Base-by-base conservation (phyloP, 2,329 filamentous ascomycete species). In the Phoma sp. region DNA sequence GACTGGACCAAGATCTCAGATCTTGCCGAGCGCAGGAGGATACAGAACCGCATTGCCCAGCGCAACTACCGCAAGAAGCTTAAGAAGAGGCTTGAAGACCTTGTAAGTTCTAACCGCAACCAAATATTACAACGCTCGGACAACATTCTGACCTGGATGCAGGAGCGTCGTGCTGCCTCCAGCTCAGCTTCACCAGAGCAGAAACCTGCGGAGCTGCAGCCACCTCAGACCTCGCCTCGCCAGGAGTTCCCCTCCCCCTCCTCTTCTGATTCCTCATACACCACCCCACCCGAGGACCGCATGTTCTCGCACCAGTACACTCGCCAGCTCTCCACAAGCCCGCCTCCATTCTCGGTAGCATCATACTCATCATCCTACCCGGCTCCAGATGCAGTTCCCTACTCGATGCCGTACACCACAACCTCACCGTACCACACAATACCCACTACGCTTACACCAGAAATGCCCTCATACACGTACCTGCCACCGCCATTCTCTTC, bases 1-100 rank as follows among this genome's bases (percentile, higher is more conserved):
- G 93, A 98, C 80, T 98, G 93, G 93, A 97, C 93, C 73, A 96
- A 97, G 86, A 96, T 98, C 75, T 96, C 93, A 53, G 93, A 98
- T 77, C 87, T 98, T 56, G 93, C 93, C 46, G 93, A 98, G 79
- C 88, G 95, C 71, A 84, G 93, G 69, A 86, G 93, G 73, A 96
- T 97, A 80, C 93, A 98, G 79, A 98, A 98, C 80, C 88, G 93
- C 66, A 97, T 98, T 82, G 93, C 93, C 65, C 93, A 98, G 79
- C 89, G 93, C 70, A 96, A 96, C 81, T 97, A 97, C 80, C 92
- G 90, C 83, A 93, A 93, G 86, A 93, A 93, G 86, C 87, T 93
- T 67, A 93, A 95, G 89, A 89, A 89, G 80, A 87, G 90, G 69
- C 82, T 95, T 71, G 89, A 93, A 81, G 90, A 93, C 72, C 84